A percentile compares a stretch with the other conserved stretches of the same genome.
phyloP scores from a whole-genome alignment of 768 basidiomycete species.

The Mycena chlorophos region DNA sequence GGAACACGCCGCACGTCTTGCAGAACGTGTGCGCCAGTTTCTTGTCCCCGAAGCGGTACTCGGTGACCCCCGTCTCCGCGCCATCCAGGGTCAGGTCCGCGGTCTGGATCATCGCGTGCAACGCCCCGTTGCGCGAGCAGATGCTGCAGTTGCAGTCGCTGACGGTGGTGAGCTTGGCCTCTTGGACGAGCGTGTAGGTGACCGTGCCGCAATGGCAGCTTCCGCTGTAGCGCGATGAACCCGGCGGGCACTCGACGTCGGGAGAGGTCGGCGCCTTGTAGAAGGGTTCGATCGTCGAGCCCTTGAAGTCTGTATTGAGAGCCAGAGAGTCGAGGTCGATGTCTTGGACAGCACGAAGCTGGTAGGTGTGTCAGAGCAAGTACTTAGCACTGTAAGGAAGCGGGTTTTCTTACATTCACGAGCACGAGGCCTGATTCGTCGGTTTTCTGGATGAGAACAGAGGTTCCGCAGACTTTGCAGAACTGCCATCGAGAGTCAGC shows the following conservation, averaged over 20 bases:
- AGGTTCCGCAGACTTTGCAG: too few species aligned
- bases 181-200: constrained; percentile 1
- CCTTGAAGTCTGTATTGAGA: background rate
- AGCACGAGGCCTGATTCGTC: background rate
- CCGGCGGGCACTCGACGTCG: background rate
- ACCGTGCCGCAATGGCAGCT: background rate
- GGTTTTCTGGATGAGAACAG: background rate
- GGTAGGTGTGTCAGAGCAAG: background rate
- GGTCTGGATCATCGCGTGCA: background rate
- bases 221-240: background rate
- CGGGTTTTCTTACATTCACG: background rate
- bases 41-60: background rate
- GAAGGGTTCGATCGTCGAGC: background rate
- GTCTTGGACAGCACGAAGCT: background rate
- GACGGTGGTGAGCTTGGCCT: background rate
- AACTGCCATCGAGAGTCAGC: background rate
- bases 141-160: constrained; percentile 14
- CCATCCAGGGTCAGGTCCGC: background rate
- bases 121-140: constrained; percentile 1
- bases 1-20: background rate
- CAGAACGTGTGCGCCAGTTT: background rate
- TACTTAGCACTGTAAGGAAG: background rate
- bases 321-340: background rate
- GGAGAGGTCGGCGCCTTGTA: background rate
- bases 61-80: background rate